These are phyloP conservation scores for Aspergillus intermedius DNA, from an alignment of 2,329 filamentous ascomycete species.

Conservation along the genomic window DNA sequence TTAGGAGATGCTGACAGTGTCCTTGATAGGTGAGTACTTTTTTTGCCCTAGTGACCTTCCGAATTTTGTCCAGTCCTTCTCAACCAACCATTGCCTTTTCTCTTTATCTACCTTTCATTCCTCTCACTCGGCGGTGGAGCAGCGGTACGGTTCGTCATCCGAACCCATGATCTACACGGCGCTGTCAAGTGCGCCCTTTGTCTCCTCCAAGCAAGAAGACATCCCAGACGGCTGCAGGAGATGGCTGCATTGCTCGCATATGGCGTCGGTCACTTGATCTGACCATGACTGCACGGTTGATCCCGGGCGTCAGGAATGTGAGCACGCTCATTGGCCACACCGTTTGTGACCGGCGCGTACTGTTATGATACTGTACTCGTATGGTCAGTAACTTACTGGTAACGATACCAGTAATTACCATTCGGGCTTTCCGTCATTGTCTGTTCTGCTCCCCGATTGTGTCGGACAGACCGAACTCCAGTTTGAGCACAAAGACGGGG, in stretches of 20 bases:
- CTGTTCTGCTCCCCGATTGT: constrained; percentile 5
- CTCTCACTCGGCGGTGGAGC: constrained; percentile 19
- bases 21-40: constrained; percentile 79
- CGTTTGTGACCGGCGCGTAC: constrained; percentile 18
- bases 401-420: constrained; percentile 15
- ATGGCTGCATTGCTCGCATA: constrained; percentile 46
- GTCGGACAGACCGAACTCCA: constrained; percentile 9
- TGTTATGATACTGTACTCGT: constrained; percentile 20
- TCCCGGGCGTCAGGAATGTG: constrained; percentile 6
- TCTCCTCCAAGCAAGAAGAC: constrained; percentile 16
- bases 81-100: constrained; percentile 6
- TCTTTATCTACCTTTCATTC: constrained; percentile 1
- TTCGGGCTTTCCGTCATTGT: constrained; percentile 8
- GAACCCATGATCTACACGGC: constrained; percentile 26
- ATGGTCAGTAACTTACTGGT: background rate
- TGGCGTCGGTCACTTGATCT: constrained; percentile 56
- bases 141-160: constrained; percentile 22
- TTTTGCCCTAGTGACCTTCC: constrained; percentile 14
- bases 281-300: constrained; percentile 25
- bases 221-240: constrained; percentile 11
- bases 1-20: constrained; percentile 68
- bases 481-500: constrained; percentile 1
- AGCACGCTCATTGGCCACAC: constrained; percentile 12
- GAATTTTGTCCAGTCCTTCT: background rate
- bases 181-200: constrained; percentile 18